phyloP scores from a whole-genome alignment of 257 asterid species.

The Primulina eburnea region DNA sequence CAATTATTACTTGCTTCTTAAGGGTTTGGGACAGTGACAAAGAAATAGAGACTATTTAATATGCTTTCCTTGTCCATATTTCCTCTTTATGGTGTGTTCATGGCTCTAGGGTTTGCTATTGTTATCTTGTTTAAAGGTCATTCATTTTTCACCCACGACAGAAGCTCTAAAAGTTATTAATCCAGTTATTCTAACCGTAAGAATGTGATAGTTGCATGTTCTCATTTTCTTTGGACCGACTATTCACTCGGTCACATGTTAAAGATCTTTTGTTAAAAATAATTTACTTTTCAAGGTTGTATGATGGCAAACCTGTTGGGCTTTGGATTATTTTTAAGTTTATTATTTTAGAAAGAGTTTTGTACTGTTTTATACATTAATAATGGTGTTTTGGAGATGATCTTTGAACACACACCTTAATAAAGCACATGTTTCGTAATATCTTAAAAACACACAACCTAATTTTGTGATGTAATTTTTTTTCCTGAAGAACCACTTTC shows the following conservation, averaged over 20 bases:
- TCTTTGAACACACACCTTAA: not conserved
- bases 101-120: not conserved
- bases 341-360: not conserved
- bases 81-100: not conserved
- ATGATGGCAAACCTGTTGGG: not conserved
- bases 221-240: not conserved
- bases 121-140: not conserved
- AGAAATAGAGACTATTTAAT: not conserved
- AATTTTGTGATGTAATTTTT: not conserved
- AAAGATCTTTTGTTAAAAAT: not conserved
- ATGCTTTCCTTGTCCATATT: not conserved
- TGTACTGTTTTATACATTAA: not conserved
- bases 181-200: not conserved
- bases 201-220: not conserved
- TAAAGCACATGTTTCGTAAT: not conserved
- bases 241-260: not conserved
- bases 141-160: slow-evolving; percentile 10
- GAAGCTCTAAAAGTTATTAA: not conserved
- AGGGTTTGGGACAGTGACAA: not conserved
- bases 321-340: not conserved
- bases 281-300: too few relatives aligned
- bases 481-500: too few relatives aligned
- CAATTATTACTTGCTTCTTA: slow-evolving; percentile 12
- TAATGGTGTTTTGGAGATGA: too few relatives aligned
- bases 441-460: not conserved